Evolutionary conservation across 1,139 yeast species (phyloP).

Genomic region (Williopsis jadinii): DNA sequence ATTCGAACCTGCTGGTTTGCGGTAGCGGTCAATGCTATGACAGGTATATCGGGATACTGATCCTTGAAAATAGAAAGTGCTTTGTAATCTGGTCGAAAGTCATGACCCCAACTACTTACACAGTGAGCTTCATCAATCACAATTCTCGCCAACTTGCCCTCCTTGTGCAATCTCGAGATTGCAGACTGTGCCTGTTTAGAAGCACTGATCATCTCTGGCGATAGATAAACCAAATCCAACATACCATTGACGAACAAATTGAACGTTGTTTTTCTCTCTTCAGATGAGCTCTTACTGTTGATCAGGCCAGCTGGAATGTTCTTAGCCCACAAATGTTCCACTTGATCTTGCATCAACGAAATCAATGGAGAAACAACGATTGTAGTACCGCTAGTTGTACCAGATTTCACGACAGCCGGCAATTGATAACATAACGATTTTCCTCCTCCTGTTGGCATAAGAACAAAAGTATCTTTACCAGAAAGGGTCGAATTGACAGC

Average conservation of each 20-base stretch:
- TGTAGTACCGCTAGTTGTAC: constrained; percentile 75
- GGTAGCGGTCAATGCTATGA: constrained; percentile 97
- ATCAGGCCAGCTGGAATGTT: constrained; percentile 84
- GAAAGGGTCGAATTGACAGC: constrained; percentile 77
- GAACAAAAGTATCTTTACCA: constrained; percentile 85
- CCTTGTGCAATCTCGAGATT: constrained; percentile 49
- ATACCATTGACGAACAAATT: constrained; percentile 58
- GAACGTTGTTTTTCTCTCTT: constrained; percentile 59
- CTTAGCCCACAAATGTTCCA: constrained; percentile 61
- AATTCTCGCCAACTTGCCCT: constrained; percentile 63
- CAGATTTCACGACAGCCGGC: constrained; percentile 78
- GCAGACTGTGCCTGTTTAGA: constrained; percentile 64
- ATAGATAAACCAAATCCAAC: constrained; percentile 73
- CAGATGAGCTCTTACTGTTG: constrained; percentile 64
- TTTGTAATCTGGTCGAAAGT: constrained; percentile 93
- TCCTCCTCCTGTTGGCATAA: constrained; percentile 99
- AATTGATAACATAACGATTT: constrained; percentile 93
- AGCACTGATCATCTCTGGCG: constrained; percentile 92
- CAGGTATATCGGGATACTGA: constrained; percentile 72
- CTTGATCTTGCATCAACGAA: constrained; percentile 97
- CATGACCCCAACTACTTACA: constrained; percentile 99
- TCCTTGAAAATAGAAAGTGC: constrained; percentile 67
- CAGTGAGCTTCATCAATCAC: constrained; percentile 99
- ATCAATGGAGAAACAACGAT: constrained; percentile 92
- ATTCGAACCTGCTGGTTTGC: constrained; percentile 88